These are phyloP conservation scores for Melastoma malabathricum DNA, from an alignment of 345 rosid species.

Conservation along the genomic window DNA sequence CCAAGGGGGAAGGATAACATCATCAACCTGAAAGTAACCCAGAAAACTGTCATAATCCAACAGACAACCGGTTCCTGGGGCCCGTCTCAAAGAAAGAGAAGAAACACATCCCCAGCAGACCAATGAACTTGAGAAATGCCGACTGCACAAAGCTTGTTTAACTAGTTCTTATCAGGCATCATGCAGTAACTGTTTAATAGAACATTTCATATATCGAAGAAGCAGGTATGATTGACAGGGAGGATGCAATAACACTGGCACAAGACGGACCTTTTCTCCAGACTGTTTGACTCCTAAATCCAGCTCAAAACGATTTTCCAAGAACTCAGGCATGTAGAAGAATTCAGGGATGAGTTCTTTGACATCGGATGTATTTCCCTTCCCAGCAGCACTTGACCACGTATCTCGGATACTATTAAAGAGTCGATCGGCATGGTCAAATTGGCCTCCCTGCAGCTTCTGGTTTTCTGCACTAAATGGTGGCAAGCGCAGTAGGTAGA, in stretches of 20 bases:
- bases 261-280: conserved; percentile 76
- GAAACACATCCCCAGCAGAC: too few species aligned
- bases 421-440: conserved; percentile 99
- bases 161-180: background rate
- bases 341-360: conserved; percentile 98
- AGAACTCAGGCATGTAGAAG: conserved; percentile 94
- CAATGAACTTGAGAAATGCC: too few species aligned
- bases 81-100: too few species aligned
- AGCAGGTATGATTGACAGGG: background rate
- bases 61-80: too few species aligned
- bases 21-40: conserved; percentile 53
- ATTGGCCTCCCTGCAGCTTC: conserved; percentile 99
- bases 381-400: conserved; percentile 98
- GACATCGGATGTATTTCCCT: conserved; percentile 94
- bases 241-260: conserved; percentile 2
- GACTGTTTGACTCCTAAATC: conserved; percentile 97
- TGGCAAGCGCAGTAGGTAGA: conserved; percentile 94
- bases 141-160: too few species aligned
- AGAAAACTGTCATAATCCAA: conserved; percentile 3
- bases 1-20: conserved; percentile 92
- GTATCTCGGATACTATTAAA: conserved; percentile 86
- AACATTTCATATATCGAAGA: too few species aligned
- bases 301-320: conserved; percentile 72
- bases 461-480: conserved; percentile 97
- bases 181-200: too few species aligned